Conservation (phyloP, 1,284 basidiomycete genomes). For the Puccinia novopanici region DNA sequence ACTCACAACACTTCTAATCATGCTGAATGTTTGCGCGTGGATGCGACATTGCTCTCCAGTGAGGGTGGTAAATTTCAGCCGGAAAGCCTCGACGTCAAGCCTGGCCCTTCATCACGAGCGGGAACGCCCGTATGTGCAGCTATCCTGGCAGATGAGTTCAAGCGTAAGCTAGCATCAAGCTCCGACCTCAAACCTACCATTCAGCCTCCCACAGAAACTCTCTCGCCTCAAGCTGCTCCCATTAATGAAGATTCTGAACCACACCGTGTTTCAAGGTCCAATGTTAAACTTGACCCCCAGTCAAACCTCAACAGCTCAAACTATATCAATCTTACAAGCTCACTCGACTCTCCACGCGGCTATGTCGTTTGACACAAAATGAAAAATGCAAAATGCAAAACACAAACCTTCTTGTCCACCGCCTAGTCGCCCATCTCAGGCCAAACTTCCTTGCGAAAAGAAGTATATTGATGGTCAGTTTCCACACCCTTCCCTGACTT, state of each 20-base stretch:
- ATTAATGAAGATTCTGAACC: slow-evolving; percentile 1
- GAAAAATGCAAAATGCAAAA: slow-evolving; percentile 1
- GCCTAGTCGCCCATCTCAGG: not conserved
- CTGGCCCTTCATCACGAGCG: too few relatives aligned
- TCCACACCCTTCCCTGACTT: not conserved
- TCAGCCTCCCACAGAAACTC: not conserved
- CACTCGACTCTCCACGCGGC: not conserved
- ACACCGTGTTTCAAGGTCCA: not conserved
- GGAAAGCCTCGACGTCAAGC: not conserved
- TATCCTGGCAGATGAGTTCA: not conserved
- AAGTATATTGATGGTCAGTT: slow-evolving; percentile 30
- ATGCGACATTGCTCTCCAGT: not conserved
- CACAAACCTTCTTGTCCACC: not conserved
- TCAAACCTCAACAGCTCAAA: not conserved
- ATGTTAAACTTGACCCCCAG: too few relatives aligned
- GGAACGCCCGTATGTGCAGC: not conserved
- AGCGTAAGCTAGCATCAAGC: not conserved
- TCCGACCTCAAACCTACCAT: too few relatives aligned
- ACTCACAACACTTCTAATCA: too few relatives aligned
- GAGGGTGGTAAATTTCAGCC: not conserved
- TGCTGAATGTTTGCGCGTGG: too few relatives aligned
- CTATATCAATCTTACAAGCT: slow-evolving; percentile 23
- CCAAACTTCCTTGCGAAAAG: too few relatives aligned
- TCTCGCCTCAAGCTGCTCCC: not conserved
- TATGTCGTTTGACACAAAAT: not conserved